Evolutionary conservation across 202 grass and related monocot species (phyloP).

Genomic region (Alloteropsis angusta): DNA sequence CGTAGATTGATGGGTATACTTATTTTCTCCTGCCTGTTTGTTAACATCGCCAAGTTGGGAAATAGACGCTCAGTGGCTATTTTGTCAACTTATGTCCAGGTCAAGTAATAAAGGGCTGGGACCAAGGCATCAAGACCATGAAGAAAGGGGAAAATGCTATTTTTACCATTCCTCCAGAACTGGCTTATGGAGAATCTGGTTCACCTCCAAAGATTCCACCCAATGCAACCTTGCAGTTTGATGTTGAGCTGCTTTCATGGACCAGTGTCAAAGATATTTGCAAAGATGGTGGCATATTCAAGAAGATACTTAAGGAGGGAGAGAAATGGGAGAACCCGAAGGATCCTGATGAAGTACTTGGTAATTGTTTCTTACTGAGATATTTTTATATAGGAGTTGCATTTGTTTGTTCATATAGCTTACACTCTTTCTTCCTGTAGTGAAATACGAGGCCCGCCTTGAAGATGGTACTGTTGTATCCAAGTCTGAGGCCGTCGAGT

Average conservation of each 20-base stretch:
- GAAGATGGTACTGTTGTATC: conserved; percentile 71
- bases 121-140: conserved; percentile 93
- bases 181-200: conserved; percentile 85
- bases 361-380: conserved; percentile 31
- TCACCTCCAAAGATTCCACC: conserved; percentile 81
- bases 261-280: conserved; percentile 80
- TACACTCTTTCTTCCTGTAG: conserved; percentile 21
- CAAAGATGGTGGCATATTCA: conserved; percentile 86
- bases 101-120: conserved; percentile 92
- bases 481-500: conserved; percentile 68
- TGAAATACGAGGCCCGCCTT: conserved; percentile 69
- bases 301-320: conserved; percentile 77
- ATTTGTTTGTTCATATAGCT: background rate
- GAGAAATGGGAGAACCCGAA: conserved; percentile 92
- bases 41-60: background rate
- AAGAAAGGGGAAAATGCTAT: conserved; percentile 92
- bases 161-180: conserved; percentile 84
- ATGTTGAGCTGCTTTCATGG: conserved; percentile 92
- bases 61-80: background rate
- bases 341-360: conserved; percentile 84
- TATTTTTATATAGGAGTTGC: background rate
- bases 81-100: conserved; percentile 33
- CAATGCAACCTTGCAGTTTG: conserved; percentile 78
- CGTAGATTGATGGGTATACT: background rate
- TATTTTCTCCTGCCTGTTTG: background rate